phyloP scores from a whole-genome alignment of 108 stramenopile species.

The Epipyxis sp. region DNA sequence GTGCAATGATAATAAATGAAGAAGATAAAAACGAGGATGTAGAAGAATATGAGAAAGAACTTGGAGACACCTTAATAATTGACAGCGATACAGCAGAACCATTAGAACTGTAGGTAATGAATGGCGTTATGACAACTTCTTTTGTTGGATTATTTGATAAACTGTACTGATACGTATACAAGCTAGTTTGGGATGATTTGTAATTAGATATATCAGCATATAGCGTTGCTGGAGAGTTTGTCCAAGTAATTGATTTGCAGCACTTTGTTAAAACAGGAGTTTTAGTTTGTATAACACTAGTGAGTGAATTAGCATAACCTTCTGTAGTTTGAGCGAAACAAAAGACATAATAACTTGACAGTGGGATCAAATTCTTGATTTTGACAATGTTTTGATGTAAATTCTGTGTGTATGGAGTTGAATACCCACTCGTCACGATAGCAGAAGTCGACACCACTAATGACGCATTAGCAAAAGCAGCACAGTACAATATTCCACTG shows the following conservation, averaged over 20 bases:
- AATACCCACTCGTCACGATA: background rate
- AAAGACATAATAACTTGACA: background rate
- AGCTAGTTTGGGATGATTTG: background rate
- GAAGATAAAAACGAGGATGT: background rate
- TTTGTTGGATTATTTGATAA: background rate
- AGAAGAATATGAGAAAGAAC: background rate
- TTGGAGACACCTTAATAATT: background rate
- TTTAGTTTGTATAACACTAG: background rate
- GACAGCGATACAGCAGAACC: background rate
- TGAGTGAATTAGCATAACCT: background rate
- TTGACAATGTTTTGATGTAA: background rate
- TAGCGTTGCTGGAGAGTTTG: background rate
- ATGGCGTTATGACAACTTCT: background rate
- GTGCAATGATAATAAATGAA: background rate
- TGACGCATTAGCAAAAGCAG: background rate
- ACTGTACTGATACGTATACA: background rate
- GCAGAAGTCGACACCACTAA: background rate
- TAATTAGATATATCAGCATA: background rate
- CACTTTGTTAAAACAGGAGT: background rate
- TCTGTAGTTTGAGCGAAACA: background rate
- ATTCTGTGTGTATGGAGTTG: background rate
- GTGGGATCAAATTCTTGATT: background rate
- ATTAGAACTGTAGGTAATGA: background rate
- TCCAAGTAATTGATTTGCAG: background rate
- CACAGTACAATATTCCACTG: conserved; percentile 5